A percentile compares a stretch with the other conserved stretches of the same genome.
phyloP scores from a whole-genome alignment of 108 stramenopile species.

The Cyclotella sp. region DNA sequence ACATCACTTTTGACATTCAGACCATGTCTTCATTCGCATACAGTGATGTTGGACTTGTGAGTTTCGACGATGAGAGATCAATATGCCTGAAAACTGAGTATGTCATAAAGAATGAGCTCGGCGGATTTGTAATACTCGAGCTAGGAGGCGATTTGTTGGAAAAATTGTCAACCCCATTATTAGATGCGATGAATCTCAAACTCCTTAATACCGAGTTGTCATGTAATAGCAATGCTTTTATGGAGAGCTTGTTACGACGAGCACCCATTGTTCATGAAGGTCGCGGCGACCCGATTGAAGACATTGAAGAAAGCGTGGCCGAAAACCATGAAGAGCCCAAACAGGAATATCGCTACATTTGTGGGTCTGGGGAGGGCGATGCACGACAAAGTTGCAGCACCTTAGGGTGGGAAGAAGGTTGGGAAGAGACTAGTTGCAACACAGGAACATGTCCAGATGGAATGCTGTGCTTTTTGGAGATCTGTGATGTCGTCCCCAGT shows the following conservation, averaged over 20 bases:
- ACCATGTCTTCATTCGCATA: conserved; percentile 20
- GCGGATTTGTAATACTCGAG: conserved; percentile 27
- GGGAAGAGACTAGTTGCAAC: conserved; percentile 21
- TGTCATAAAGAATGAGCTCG: conserved; percentile 14
- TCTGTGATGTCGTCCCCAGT: not conserved
- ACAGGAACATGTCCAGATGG: conserved; percentile 15
- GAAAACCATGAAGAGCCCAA: not conserved
- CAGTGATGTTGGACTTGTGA: conserved; percentile 20
- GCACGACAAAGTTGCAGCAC: conserved; percentile 21
- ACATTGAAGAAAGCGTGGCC: not conserved
- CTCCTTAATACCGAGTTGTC: conserved; percentile 2
- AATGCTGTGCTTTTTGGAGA: conserved; percentile 16
- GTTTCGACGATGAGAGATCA: conserved; percentile 34
- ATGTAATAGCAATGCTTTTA: conserved; percentile 25
- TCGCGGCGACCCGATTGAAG: not conserved
- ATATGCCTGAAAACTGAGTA: conserved; percentile 45
- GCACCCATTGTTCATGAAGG: conserved; percentile 1
- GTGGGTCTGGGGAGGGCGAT: conserved; percentile 31
- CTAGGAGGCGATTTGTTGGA: conserved; percentile 29
- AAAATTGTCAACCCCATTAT: conserved; percentile 30
- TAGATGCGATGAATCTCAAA: conserved; percentile 41
- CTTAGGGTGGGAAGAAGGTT: conserved; percentile 10
- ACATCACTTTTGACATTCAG: conserved; percentile 5
- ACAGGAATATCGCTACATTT: conserved; percentile 21
- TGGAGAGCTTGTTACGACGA: conserved; percentile 19